Conservation (phyloP, 331 rosid species). For the Rosa hybrid region DNA sequence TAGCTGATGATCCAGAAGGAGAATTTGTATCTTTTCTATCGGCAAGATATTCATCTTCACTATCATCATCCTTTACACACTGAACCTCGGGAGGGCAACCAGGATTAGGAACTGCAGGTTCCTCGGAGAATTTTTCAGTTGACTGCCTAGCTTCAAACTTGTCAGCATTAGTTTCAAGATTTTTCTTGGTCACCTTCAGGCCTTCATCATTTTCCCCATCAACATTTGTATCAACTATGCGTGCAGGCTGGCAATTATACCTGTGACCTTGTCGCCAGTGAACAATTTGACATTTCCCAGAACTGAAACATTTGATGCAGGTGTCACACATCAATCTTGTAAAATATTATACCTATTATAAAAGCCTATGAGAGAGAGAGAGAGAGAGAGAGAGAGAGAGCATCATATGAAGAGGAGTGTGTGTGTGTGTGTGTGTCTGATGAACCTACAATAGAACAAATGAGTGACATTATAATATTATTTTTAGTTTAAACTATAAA, state of each 20-base stretch:
- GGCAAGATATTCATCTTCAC: constrained; percentile 38
- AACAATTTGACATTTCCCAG: constrained; percentile 81
- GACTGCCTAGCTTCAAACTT: constrained; percentile 29
- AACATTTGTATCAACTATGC: constrained; percentile 16
- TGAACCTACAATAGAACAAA: not conserved
- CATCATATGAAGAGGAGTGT: not conserved
- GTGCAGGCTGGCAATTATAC: constrained; percentile 71
- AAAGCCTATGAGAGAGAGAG: not conserved
- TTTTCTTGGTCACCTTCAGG: constrained; percentile 39
- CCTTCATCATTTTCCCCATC: constrained; percentile 32
- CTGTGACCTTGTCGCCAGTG: constrained; percentile 98
- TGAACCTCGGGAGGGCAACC: constrained; percentile 35
- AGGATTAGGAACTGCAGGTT: constrained; percentile 22
- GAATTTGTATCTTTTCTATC: constrained; percentile 40
- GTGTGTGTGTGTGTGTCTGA: not conserved
- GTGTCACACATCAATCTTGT: not conserved
- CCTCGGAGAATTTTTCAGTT: constrained; percentile 27
- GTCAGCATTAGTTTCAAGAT: constrained; percentile 28
- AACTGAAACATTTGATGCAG: constrained; percentile 51
- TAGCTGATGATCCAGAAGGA: constrained; percentile 54
- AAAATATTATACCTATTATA: constrained; percentile 3
- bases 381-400: not conserved
- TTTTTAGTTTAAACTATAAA: not conserved
- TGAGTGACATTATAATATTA: not conserved
- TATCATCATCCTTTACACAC: constrained; percentile 36